These are phyloP conservation scores for Calonectria leucothoes DNA, from an alignment of 2,329 filamentous ascomycete species.

Conservation along the genomic window DNA sequence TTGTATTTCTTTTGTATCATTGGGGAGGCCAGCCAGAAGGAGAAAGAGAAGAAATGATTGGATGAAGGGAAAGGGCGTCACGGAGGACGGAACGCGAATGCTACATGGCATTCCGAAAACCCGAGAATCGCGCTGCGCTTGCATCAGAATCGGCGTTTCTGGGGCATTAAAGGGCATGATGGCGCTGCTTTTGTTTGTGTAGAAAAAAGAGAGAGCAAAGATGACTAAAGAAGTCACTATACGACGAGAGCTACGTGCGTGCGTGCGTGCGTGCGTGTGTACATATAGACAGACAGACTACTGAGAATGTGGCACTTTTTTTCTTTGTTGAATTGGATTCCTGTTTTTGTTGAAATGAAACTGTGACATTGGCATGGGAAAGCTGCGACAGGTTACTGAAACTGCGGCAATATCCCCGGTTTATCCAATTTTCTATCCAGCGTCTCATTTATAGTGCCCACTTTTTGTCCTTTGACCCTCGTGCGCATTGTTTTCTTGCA, in stretches of 20 bases:
- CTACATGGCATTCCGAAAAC: background rate
- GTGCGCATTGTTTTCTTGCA: no score
- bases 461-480: background rate
- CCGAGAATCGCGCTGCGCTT: constrained; percentile 33
- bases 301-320: background rate
- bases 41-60: constrained; percentile 10
- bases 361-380: background rate
- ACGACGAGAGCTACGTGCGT: constrained; percentile 8
- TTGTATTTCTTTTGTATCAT: constrained; percentile 8
- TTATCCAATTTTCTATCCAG: background rate
- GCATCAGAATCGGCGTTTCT: constrained; percentile 46
- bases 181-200: constrained; percentile 38
- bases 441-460: background rate
- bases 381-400: background rate
- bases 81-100: constrained; percentile 19
- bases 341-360: constrained; percentile 1
- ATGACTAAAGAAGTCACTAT: constrained; percentile 8
- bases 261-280: background rate
- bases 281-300: background rate
- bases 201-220: constrained; percentile 16
- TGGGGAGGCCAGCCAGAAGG: constrained; percentile 6
- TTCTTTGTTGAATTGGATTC: constrained; percentile 3
- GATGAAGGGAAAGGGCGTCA: constrained; percentile 14
- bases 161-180: constrained; percentile 44
- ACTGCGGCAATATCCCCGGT: background rate